Percentiles rank a stretch among this genome's conserved stretches.
These are phyloP conservation scores for Exophiala bonariae DNA, from an alignment of 2,329 filamentous ascomycete genomes.

Conservation along the genomic window DNA sequence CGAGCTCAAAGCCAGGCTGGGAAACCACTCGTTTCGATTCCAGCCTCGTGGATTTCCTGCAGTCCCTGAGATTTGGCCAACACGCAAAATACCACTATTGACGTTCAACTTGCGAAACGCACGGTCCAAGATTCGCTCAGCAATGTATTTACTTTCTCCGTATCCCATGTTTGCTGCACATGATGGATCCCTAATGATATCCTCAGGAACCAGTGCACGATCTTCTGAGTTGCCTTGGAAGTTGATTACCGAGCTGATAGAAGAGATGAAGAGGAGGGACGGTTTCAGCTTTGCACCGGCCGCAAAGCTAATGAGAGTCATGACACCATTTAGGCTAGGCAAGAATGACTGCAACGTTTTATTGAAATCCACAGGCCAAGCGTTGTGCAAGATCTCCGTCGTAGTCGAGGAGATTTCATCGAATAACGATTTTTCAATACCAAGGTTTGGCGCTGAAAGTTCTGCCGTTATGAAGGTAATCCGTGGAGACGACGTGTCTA, in stretches of 20 bases:
- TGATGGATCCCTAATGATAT: constrained; percentile 10
- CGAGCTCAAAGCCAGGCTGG: constrained; percentile 49
- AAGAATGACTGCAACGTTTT: constrained; percentile 33
- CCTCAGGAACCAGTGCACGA: constrained; percentile 20
- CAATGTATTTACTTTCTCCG: constrained; percentile 34
- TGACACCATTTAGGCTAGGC: constrained; percentile 32
- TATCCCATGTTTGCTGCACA: constrained; percentile 38
- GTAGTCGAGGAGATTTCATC: constrained; percentile 20
- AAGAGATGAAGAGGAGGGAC: constrained; percentile 32
- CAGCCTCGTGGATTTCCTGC: constrained; percentile 50
- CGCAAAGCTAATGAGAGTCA: constrained; percentile 30
- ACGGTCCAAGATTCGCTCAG: constrained; percentile 29
- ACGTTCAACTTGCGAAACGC: constrained; percentile 16
- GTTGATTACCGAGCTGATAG: constrained; percentile 29
- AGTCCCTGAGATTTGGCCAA: constrained; percentile 45
- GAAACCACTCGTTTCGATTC: constrained; percentile 61
- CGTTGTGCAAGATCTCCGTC: constrained; percentile 38
- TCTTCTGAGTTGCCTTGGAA: constrained; percentile 30
- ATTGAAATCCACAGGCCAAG: constrained; percentile 41
- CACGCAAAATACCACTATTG: constrained; percentile 29
- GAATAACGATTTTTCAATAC: constrained; percentile 29
- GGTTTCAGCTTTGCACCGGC: constrained; percentile 3
- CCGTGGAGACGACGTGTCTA: constrained; percentile 44
- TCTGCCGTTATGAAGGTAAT: constrained; percentile 35
- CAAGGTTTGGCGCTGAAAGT: constrained; percentile 29